phyloP scores from a whole-genome alignment of 768 basidiomycete genomes.

The Filobasidium floriforme region DNA sequence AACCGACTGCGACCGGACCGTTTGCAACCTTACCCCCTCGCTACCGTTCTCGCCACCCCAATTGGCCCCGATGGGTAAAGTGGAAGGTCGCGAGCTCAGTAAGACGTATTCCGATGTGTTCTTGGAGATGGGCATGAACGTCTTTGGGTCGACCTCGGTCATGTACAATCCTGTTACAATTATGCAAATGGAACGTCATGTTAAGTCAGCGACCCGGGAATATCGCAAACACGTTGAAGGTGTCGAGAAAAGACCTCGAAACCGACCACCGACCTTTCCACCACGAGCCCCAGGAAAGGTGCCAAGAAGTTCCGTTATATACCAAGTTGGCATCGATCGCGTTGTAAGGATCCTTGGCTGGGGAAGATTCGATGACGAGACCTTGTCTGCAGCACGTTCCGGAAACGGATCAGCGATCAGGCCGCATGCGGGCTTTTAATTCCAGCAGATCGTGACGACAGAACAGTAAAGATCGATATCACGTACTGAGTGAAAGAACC shows the following conservation, averaged over 20 bases:
- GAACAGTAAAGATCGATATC: not conserved
- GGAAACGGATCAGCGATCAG: not conserved
- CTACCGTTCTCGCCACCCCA: not conserved
- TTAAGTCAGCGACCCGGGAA: not conserved
- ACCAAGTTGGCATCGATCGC: slow-evolving; percentile 1
- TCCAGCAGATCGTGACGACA: not conserved
- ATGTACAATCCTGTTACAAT: not conserved
- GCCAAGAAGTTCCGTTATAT: not conserved
- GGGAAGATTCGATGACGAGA: not conserved
- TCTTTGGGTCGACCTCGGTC: not conserved
- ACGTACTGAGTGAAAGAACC: not conserved
- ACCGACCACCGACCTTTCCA: not conserved
- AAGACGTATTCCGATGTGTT: not conserved
- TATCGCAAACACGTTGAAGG: not conserved
- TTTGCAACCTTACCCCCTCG: not conserved
- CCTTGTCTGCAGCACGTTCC: not conserved
- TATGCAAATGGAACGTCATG: not conserved
- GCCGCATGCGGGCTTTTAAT: too few relatives aligned
- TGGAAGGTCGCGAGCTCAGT: not conserved
- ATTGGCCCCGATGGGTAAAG: not conserved
- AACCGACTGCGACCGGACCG: too few relatives aligned
- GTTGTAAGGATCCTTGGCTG: slow-evolving; percentile 1
- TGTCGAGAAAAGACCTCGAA: not conserved
- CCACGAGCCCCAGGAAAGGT: not conserved
- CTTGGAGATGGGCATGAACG: not conserved